phyloP scores from a whole-genome alignment of 768 basidiomycete genomes.

The Amanita brunnescens region DNA sequence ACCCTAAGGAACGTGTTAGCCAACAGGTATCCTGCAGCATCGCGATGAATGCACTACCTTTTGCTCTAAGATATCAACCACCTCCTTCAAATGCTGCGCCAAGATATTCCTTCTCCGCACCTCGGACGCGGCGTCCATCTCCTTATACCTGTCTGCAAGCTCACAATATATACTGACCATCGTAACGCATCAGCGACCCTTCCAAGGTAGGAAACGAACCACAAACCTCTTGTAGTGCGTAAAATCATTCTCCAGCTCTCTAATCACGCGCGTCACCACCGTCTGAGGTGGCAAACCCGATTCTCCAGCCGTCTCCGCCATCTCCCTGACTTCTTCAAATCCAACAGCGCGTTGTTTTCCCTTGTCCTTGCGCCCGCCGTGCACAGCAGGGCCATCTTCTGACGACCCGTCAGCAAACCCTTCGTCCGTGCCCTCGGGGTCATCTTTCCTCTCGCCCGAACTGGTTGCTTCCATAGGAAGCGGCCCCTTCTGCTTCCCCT shows the following conservation, averaged over 20 bases:
- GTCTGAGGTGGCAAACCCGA: constrained; percentile 75
- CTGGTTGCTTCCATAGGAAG: constrained; percentile 3
- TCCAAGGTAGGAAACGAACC: constrained; percentile 1
- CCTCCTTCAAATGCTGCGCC: constrained; percentile 82
- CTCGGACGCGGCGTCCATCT: constrained; percentile 78
- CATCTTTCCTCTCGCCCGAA: constrained; percentile 7
- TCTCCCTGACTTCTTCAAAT: constrained; percentile 20
- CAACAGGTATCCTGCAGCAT: not conserved
- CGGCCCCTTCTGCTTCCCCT: constrained; percentile 7
- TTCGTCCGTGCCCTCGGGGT: constrained; percentile 32
- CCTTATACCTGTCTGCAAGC: constrained; percentile 87
- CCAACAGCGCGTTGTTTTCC: constrained; percentile 25
- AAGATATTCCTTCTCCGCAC: constrained; percentile 77
- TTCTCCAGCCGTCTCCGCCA: constrained; percentile 17
- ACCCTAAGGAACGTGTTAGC: constrained; percentile 40
- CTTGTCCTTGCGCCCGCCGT: constrained; percentile 14
- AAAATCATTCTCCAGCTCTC: constrained; percentile 93
- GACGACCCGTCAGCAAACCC: constrained; percentile 34
- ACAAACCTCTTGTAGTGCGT: constrained; percentile 87
- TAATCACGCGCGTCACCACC: constrained; percentile 69
- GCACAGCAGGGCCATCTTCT: constrained; percentile 23
- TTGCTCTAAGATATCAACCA: constrained; percentile 85
- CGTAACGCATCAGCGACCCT: constrained; percentile 5
- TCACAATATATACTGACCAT: constrained; percentile 76
- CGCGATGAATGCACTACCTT: constrained; percentile 46